A percentile compares a stretch with the other conserved stretches of the same genome.
Evolutionary conservation across 2,329 filamentous ascomycete species (phyloP).

Genomic region (Ceratocystis huliohia): DNA sequence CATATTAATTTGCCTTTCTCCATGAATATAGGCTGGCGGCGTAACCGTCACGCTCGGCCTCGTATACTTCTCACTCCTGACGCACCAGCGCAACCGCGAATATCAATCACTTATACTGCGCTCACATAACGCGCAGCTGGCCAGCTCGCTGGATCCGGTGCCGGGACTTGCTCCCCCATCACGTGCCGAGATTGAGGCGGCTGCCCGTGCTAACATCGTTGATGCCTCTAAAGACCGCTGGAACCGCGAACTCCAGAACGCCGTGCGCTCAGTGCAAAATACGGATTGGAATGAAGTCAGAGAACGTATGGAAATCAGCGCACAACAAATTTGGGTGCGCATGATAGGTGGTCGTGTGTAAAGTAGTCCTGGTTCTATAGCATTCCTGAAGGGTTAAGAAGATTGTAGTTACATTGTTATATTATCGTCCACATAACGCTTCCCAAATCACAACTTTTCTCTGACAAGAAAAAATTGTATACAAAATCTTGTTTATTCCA

Average conservation of each 20-base stretch:
- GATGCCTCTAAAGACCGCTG: slow-evolving; percentile 64
- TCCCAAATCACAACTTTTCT: no score
- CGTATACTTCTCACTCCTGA: slow-evolving; percentile 57
- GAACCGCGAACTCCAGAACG: slow-evolving; percentile 59
- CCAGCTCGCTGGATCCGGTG: slow-evolving; percentile 39
- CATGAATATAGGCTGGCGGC: slow-evolving; percentile 49
- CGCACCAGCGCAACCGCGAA: slow-evolving; percentile 56
- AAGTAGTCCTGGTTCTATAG: no score
- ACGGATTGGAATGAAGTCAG: slow-evolving; percentile 53
- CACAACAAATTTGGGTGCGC: slow-evolving; percentile 10
- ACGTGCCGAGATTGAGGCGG: slow-evolving; percentile 38
- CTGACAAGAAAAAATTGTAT: not conserved
- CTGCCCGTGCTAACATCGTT: slow-evolving; percentile 43
- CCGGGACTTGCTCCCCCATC: slow-evolving; percentile 37
- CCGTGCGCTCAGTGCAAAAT: slow-evolving; percentile 52
- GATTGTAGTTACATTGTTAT: not conserved
- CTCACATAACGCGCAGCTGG: slow-evolving; percentile 43
- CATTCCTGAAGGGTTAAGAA: not conserved
- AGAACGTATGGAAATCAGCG: slow-evolving; percentile 40
- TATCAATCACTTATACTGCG: slow-evolving; percentile 44
- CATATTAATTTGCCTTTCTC: not conserved
- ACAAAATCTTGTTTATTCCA: not conserved
- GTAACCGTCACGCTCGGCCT: slow-evolving; percentile 61
- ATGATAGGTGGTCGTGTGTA: not conserved
- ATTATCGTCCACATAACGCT: not conserved